Conservation (phyloP, 2,329 filamentous ascomycete species). For the Colletotrichum ledebouriae region DNA sequence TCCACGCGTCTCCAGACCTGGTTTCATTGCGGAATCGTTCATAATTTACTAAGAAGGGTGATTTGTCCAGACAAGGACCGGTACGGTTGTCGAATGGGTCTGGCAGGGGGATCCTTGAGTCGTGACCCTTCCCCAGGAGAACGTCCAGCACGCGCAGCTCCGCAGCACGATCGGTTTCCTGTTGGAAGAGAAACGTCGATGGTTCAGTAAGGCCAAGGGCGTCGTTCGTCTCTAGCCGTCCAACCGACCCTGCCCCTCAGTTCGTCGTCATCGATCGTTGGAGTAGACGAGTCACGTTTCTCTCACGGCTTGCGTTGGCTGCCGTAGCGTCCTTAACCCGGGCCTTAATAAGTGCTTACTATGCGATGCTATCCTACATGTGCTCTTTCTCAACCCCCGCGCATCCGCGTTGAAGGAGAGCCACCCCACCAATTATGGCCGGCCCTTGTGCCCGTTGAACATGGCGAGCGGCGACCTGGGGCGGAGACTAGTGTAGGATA, state of each 20-base stretch:
- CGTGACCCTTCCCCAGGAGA: constrained; percentile 18
- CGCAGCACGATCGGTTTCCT: constrained; percentile 16
- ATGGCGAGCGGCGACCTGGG: constrained; percentile 22
- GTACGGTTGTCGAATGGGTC: not conserved
- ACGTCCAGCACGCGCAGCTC: constrained; percentile 23
- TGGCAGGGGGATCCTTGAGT: constrained; percentile 20
- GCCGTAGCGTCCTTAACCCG: constrained; percentile 13
- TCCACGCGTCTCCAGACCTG: too few species aligned
- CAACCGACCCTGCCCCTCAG: not conserved
- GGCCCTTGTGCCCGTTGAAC: constrained; percentile 5
- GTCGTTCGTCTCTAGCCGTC: constrained; percentile 10
- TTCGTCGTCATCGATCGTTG: not conserved
- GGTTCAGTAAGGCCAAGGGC: constrained; percentile 22
- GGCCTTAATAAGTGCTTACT: constrained; percentile 29
- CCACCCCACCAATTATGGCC: constrained; percentile 19
- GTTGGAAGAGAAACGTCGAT: constrained; percentile 20
- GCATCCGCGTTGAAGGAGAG: not conserved
- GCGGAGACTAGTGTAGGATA: constrained; percentile 32
- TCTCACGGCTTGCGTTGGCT: not conserved
- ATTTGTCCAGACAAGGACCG: constrained; percentile 26
- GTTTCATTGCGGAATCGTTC: constrained; percentile 20
- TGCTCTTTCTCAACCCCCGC: not conserved
- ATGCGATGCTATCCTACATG: not conserved
- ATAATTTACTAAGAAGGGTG: constrained; percentile 15
- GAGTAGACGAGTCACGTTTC: constrained; percentile 5